Evolutionary conservation across 1,139 yeast genomes (phyloP).

Genomic region (Hyphopichia fennica): DNA sequence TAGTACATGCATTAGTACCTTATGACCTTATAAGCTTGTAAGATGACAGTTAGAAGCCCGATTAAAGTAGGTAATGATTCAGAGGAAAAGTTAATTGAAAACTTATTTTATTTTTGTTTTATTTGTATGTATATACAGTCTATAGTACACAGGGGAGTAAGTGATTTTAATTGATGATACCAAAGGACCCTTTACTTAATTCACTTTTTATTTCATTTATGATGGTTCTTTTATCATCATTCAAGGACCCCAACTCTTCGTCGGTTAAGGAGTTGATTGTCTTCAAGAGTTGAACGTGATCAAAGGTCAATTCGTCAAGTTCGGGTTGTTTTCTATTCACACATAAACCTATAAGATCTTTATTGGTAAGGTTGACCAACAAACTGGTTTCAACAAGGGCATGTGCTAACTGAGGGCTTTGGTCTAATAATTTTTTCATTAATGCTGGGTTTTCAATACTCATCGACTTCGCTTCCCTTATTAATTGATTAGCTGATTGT

Average conservation of each 20-base stretch:
- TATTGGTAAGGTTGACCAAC: conserved; percentile 55
- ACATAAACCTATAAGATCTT: conserved; percentile 51
- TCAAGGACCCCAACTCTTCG: conserved; percentile 60
- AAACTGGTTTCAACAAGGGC: conserved; percentile 79
- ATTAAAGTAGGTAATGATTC: too few species aligned
- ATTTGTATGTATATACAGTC: not conserved
- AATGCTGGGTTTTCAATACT: conserved; percentile 60
- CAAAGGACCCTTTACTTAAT: conserved; percentile 48
- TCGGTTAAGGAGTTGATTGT: conserved; percentile 62
- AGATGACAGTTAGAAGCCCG: too few species aligned
- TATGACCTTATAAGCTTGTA: too few species aligned
- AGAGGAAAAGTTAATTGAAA: too few species aligned
- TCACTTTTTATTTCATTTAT: conserved; percentile 41
- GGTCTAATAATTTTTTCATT: conserved; percentile 61
- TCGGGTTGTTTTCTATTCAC: conserved; percentile 33
- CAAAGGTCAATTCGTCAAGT: conserved; percentile 46
- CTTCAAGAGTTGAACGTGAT: conserved; percentile 52
- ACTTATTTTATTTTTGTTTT: too few species aligned
- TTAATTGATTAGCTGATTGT: conserved; percentile 51
- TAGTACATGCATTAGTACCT: too few species aligned
- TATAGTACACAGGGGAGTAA: too few species aligned
- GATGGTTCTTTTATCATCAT: conserved; percentile 53
- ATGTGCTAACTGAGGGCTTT: conserved; percentile 77
- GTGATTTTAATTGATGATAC: conserved; percentile 17
- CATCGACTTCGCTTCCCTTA: conserved; percentile 67